Conservation (phyloP, 2,329 filamentous ascomycete genomes). For the Hymenoscyphus infarciens region DNA sequence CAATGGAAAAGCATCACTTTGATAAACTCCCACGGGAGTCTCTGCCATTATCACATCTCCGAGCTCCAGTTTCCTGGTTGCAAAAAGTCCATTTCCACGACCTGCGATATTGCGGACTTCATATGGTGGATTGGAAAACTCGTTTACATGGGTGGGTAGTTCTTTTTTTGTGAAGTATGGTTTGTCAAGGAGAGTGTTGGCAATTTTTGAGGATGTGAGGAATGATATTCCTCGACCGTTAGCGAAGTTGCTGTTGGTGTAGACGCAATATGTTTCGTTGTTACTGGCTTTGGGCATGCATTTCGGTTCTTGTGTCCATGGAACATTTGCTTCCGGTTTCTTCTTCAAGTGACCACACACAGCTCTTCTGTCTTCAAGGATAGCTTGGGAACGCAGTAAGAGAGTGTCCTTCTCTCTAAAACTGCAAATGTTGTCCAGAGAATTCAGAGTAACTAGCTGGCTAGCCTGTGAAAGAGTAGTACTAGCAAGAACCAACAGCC, state of each 20-base stretch:
- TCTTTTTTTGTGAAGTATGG: neutral
- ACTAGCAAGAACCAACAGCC: neutral
- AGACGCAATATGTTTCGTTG: neutral
- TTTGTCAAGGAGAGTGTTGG: neutral
- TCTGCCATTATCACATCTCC: neutral
- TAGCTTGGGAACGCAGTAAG: neutral
- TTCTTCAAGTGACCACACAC: neutral
- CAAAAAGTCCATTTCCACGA: slow-evolving; percentile 1
- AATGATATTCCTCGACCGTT: neutral
- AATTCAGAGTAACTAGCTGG: neutral
- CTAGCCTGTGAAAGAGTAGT: neutral
- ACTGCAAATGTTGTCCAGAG: neutral
- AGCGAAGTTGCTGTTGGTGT: neutral
- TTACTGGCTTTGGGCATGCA: neutral
- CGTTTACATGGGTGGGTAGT: neutral
- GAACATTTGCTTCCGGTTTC: neutral
- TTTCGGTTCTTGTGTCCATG: neutral
- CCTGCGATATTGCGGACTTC: neutral
- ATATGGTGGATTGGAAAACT: neutral
- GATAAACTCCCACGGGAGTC: neutral
- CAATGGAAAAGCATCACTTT: neutral
- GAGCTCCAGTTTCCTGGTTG: neutral
- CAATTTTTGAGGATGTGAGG: neutral
- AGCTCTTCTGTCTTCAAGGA: neutral
- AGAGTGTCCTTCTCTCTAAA: neutral